phyloP scores from a whole-genome alignment of 2,329 filamentous ascomycete species.

The Botrytis fabae region DNA sequence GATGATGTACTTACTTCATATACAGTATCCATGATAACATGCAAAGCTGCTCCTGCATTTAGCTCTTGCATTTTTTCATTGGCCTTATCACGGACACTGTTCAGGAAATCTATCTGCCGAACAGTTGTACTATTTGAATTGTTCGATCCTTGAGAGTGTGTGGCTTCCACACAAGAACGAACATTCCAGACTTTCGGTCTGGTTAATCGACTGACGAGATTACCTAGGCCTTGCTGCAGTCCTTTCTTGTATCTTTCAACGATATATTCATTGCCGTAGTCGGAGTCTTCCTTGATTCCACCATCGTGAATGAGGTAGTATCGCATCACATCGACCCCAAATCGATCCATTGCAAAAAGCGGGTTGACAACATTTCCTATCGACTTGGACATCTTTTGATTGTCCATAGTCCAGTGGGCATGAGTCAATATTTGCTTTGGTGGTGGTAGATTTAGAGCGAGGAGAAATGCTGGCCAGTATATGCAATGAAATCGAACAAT shows the following conservation, averaged over 20 bases:
- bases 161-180: slow-evolving; percentile 47
- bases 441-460: slow-evolving; percentile 78
- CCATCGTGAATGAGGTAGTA: slow-evolving; percentile 86
- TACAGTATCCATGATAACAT: slow-evolving; percentile 62
- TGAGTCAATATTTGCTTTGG: slow-evolving; percentile 83
- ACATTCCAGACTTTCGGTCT: slow-evolving; percentile 70
- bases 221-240: slow-evolving; percentile 76
- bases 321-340: slow-evolving; percentile 82
- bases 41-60: slow-evolving; percentile 65
- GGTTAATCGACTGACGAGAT: slow-evolving; percentile 71
- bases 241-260: slow-evolving; percentile 76
- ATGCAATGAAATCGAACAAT: slow-evolving; percentile 95
- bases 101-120: slow-evolving; percentile 46
- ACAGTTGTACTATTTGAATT: slow-evolving; percentile 27
- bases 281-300: slow-evolving; percentile 72
- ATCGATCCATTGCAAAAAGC: slow-evolving; percentile 85
- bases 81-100: slow-evolving; percentile 45
- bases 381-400: slow-evolving; percentile 95
- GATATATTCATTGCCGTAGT: slow-evolving; percentile 81
- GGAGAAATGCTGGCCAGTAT: slow-evolving; percentile 95
- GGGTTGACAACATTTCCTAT: slow-evolving; percentile 94
- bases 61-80: slow-evolving; percentile 60
- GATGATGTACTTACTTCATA: slow-evolving; percentile 50
- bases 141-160: slow-evolving; percentile 30
- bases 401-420: slow-evolving; percentile 91